These are phyloP conservation scores for Alternaria sp. DNA, from an alignment of 2,329 filamentous ascomycete genomes.

Conservation along the genomic window DNA sequence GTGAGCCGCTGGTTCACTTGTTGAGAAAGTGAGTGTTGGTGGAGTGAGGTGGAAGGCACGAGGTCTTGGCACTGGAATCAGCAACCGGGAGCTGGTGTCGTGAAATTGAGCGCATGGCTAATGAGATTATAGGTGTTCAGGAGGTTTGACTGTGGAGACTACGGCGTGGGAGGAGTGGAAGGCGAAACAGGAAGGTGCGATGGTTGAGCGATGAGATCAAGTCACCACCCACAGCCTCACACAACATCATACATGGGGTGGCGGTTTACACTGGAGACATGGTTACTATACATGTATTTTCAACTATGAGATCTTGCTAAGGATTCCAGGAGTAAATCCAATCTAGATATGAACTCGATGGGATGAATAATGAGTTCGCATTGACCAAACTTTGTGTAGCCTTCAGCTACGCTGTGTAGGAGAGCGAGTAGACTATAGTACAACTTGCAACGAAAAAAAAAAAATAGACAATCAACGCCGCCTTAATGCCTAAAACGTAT, in stretches of 20 bases:
- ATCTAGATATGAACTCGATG: constrained; percentile 4
- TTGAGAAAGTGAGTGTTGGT: constrained; percentile 61
- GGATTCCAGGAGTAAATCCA: neutral
- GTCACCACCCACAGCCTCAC: neutral
- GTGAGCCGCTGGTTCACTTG: constrained; percentile 63
- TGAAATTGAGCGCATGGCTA: neutral
- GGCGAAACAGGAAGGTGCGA: constrained; percentile 26
- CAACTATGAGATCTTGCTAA: neutral
- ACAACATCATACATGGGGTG: neutral
- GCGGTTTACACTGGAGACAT: neutral
- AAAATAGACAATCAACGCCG: constrained; percentile 20
- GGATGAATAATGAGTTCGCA: neutral
- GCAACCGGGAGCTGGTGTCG: neutral
- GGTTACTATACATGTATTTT: neutral
- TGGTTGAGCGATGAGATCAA: neutral
- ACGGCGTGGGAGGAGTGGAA: constrained; percentile 64
- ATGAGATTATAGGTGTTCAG: constrained; percentile 52
- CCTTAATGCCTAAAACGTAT: constrained; percentile 25
- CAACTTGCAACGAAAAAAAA: constrained; percentile 16
- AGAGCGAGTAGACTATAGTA: constrained; percentile 17
- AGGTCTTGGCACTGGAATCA: constrained; percentile 5
- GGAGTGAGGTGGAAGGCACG: neutral
- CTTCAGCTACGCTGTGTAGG: neutral
- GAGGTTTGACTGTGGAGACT: constrained; percentile 66
- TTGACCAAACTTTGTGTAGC: neutral